Conservation (phyloP, 768 basidiomycete species). For the Mrakia gelida region DNA sequence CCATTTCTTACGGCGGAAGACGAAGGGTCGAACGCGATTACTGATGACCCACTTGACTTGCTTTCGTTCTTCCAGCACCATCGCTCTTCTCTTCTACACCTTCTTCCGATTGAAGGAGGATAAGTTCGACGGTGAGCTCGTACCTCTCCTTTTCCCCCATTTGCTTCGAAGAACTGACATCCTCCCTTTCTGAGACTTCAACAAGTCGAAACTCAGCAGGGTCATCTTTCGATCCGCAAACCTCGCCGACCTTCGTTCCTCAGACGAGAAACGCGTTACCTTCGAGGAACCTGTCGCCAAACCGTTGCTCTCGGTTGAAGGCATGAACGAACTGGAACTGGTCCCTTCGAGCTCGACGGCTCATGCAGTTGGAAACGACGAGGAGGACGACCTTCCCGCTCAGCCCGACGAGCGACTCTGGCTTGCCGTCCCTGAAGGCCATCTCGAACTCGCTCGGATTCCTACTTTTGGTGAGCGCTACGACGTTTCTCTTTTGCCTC, state of each 20-base stretch:
- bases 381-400: constrained; percentile 5
- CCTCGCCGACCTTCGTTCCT: not conserved
- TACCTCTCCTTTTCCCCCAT: not conserved
- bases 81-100: constrained; percentile 60
- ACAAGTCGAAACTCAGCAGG: constrained; percentile 25
- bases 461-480: constrained; percentile 57
- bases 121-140: not conserved
- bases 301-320: not conserved
- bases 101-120: constrained; percentile 49
- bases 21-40: not conserved
- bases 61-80: constrained; percentile 41
- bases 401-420: constrained; percentile 12
- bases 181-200: not conserved
- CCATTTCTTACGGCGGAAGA: not conserved
- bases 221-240: constrained; percentile 33
- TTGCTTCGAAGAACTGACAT: not conserved
- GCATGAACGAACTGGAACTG: not conserved
- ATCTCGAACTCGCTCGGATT: constrained; percentile 47
- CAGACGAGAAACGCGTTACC: not conserved
- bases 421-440: not conserved
- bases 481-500: constrained; percentile 43
- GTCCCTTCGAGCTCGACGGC: not conserved
- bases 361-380: constrained; percentile 37
- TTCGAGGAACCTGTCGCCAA: not conserved
- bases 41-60: not conserved